Percentiles rank a stretch among this genome's conserved stretches.
These are phyloP conservation scores for Penicillium sp. DNA, from an alignment of 2,329 filamentous ascomycete species.

Conservation along the genomic window DNA sequence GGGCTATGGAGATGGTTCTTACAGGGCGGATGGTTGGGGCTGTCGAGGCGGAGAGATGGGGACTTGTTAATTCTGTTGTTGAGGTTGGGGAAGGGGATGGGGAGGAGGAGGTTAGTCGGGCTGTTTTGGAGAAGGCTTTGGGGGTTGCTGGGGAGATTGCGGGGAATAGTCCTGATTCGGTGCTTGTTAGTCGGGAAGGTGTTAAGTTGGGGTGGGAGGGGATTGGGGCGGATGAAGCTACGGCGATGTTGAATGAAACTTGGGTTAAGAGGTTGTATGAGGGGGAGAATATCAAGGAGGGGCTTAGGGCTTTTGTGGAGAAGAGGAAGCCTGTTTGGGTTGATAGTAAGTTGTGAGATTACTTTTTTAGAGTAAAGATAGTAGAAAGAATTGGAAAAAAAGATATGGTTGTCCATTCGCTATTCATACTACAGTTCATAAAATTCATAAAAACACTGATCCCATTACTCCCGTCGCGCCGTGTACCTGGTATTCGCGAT, in stretches of 20 bases:
- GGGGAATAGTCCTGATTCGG: slow-evolving; percentile 69
- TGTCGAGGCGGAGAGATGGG: slow-evolving; percentile 63
- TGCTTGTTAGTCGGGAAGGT: slow-evolving; percentile 72
- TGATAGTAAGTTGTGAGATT: slow-evolving; percentile 39
- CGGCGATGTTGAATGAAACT: slow-evolving; percentile 56
- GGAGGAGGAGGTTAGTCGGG: slow-evolving; percentile 21
- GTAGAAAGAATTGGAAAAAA: not conserved
- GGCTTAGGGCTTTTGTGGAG: slow-evolving; percentile 73
- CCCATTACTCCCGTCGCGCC: slow-evolving; percentile 29
- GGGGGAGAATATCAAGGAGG: slow-evolving; percentile 73
- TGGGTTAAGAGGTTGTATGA: slow-evolving; percentile 61
- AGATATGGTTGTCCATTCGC: slow-evolving; percentile 4
- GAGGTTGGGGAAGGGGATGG: slow-evolving; percentile 19
- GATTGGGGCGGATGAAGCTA: slow-evolving; percentile 63
- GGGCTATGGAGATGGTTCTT: slow-evolving; percentile 72
- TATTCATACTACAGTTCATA: slow-evolving; percentile 16
- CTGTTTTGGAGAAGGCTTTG: slow-evolving; percentile 50
- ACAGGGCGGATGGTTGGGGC: slow-evolving; percentile 62
- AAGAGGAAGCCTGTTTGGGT: slow-evolving; percentile 68
- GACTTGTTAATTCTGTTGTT: slow-evolving; percentile 69
- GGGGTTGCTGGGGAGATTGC: slow-evolving; percentile 62
- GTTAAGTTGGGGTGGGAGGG: slow-evolving; percentile 72
- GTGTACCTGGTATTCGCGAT: slow-evolving; percentile 31
- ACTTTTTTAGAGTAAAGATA: not conserved
- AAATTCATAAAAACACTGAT: slow-evolving; percentile 18